These are phyloP conservation scores for Buxus sempervirens DNA, from an alignment of 164 flowering plant genomes.

Conservation along the genomic window DNA sequence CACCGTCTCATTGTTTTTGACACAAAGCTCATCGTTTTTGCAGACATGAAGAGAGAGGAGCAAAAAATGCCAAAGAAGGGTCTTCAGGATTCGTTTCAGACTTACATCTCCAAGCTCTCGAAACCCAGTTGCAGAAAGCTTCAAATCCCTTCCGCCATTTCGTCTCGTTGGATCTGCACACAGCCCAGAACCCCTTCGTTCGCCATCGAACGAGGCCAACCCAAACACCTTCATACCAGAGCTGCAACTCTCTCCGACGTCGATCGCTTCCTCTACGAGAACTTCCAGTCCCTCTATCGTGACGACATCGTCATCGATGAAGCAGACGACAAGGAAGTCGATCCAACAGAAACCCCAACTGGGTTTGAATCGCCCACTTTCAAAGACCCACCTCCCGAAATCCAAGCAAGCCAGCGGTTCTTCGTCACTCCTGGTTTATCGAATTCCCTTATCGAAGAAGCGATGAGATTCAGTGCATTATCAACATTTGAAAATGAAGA, in stretches of 20 bases:
- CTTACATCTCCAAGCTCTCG: constrained; percentile 27
- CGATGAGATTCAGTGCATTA: constrained; percentile 7
- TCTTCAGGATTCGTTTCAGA: neutral
- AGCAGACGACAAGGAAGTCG: neutral
- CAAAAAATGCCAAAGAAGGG: neutral
- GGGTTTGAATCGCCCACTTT: constrained; percentile 26
- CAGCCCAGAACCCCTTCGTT: constrained; percentile 62
- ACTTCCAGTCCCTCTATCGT: constrained; percentile 57
- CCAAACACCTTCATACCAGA: neutral
- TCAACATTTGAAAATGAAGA: constrained; percentile 14
- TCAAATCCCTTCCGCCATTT: constrained; percentile 15
- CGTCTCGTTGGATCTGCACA: constrained; percentile 45
- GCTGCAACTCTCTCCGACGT: constrained; percentile 65
- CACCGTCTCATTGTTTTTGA: neutral
- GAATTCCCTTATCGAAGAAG: constrained; percentile 33
- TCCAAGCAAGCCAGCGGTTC: constrained; percentile 38
- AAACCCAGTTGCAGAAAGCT: constrained; percentile 21
- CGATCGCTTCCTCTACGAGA: constrained; percentile 60
- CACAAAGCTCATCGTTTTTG: neutral
- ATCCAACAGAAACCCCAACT: neutral
- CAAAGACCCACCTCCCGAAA: constrained; percentile 30
- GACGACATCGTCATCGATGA: constrained; percentile 19
- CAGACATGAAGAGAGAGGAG: no score
- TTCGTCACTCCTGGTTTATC: constrained; percentile 41
- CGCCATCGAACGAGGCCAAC: constrained; percentile 24